These are phyloP conservation scores for Phoenix roebelenii DNA, from an alignment of 176 grass and related monocot species.

Conservation along the genomic window DNA sequence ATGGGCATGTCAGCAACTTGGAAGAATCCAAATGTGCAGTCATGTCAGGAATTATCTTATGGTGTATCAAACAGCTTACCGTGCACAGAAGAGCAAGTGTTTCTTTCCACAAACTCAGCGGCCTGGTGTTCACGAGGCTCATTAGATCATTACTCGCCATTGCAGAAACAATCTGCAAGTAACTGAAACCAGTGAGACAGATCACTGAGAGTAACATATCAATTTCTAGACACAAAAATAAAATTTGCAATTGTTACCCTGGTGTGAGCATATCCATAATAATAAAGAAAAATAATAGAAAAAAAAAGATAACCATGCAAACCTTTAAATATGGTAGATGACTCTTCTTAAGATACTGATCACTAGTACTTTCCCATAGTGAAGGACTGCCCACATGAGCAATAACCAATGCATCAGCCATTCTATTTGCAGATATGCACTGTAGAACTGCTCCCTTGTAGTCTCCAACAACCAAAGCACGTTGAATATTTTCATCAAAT, in stretches of 20 bases:
- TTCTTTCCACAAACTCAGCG: conserved; percentile 92
- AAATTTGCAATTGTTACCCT: too few species aligned
- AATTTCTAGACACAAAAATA: too few species aligned
- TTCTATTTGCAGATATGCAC: conserved; percentile 81
- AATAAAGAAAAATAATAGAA: too few species aligned
- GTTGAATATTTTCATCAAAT: conserved; percentile 78
- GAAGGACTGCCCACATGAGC: conserved; percentile 82
- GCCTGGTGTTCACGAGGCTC: conserved; percentile 76
- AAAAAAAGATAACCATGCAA: too few species aligned
- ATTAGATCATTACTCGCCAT: conserved; percentile 90
- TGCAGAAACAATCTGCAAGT: conserved; percentile 79
- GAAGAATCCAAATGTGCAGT: too few species aligned
- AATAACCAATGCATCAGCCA: conserved; percentile 99
- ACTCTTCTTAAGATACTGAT: conserved; percentile 77
- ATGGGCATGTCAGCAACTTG: background rate
- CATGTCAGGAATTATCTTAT: too few species aligned
- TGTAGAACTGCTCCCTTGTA: conserved; percentile 79
- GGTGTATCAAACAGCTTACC: conserved; percentile 36
- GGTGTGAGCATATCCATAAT: too few species aligned
- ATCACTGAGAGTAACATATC: too few species aligned
- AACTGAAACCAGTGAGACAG: too few species aligned
- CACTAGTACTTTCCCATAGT: conserved; percentile 78
- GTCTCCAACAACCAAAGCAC: conserved; percentile 90
- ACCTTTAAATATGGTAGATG: conserved; percentile 82
- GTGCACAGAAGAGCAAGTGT: conserved; percentile 96